Percentiles rank a stretch among this genome's conserved stretches.
phyloP scores from a whole-genome alignment of 1,284 basidiomycete genomes.

The Tilletia setariae region DNA sequence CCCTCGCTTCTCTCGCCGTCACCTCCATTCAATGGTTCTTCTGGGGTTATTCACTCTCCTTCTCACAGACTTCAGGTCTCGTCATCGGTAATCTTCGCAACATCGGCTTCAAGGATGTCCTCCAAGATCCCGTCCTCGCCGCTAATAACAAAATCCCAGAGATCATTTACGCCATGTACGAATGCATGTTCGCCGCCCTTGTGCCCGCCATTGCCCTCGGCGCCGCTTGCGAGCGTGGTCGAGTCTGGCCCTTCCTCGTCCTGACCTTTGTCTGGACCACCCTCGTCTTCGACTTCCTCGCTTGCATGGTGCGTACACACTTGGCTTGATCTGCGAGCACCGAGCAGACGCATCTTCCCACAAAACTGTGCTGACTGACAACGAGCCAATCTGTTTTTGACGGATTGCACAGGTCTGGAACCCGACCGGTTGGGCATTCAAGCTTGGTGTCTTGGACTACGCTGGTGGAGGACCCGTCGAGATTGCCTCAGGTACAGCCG shows the following conservation, averaged over 20 bases:
- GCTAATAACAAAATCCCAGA: slow-evolving; percentile 60
- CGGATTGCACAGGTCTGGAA: slow-evolving; percentile 74
- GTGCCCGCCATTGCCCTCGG: slow-evolving; percentile 61
- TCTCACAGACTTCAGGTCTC: slow-evolving; percentile 63
- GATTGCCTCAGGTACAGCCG: slow-evolving; percentile 81
- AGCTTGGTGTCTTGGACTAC: slow-evolving; percentile 85
- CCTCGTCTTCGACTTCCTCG: slow-evolving; percentile 59
- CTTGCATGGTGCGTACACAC: slow-evolving; percentile 20
- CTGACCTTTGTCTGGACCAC: slow-evolving; percentile 84
- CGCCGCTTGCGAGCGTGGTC: slow-evolving; percentile 77
- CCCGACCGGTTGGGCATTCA: slow-evolving; percentile 78
- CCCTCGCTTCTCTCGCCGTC: slow-evolving; percentile 54
- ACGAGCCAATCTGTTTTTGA: slow-evolving; percentile 68
- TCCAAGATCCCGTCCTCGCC: slow-evolving; percentile 71
- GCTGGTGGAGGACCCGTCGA: slow-evolving; percentile 93
- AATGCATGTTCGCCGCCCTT: slow-evolving; percentile 57
- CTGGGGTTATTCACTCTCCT: slow-evolving; percentile 55
- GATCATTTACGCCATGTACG: slow-evolving; percentile 58
- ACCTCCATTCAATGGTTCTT: slow-evolving; percentile 63
- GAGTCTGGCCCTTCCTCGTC: slow-evolving; percentile 80
- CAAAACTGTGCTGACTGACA: no score
- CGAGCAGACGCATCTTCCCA: neutral
- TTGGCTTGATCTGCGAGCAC: neutral
- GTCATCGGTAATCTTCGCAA: slow-evolving; percentile 72
- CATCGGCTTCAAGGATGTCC: slow-evolving; percentile 65